Base-by-base conservation (phyloP, 768 basidiomycete species). In the Kwoniella heveanensis region DNA sequence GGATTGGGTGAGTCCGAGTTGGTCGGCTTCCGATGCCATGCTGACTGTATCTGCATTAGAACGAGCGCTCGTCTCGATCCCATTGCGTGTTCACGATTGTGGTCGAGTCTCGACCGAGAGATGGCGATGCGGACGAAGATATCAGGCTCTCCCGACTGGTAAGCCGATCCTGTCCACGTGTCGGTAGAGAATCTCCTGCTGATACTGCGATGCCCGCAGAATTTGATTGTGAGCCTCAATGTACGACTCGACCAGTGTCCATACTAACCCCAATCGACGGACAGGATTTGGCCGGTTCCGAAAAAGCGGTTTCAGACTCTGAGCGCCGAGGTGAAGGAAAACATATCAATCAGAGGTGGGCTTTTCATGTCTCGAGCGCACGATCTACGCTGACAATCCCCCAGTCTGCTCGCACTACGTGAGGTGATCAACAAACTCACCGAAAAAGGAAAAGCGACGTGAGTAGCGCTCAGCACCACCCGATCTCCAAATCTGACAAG, bases 81-180 rank as follows among this genome's bases (percentile, higher is more conserved):
- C 80, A 81, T 51, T 71, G 73, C n/a, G 77, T 81, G 21, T 81
- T 81, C 61, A 77, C 78, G 1, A 77, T 81, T 48, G 76, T 77
- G 26, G 65, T 71, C n/a, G 71, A 71, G 51, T 77, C 72, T n/a
- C 60, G 69, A 50, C 71, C 67, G 22, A 30, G 76, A 30, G 70
- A 73, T 60, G 77, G 74, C 1, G 67, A 65, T 49, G 66, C 61
- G 4, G 73, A 68, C 27, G 71, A 68, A 13, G 79, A 79, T 58
- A 71, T 77, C 47, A 64, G 79, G 17, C 64, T 76, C 22, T 77
- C 76, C n/a, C 57, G 76, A 46, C 52, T 80, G 57, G 74, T 77
- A 27, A 66, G 72, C 13, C 5, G 24, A 36, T 8, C 47, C 3
- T 22, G 19, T 10, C 39, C 6, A 17, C 9, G 15, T 10, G 13